These are phyloP conservation scores for Protomyces arabidopsidicola DNA, from an alignment of 1,139 yeast genomes.

Conservation along the genomic window DNA sequence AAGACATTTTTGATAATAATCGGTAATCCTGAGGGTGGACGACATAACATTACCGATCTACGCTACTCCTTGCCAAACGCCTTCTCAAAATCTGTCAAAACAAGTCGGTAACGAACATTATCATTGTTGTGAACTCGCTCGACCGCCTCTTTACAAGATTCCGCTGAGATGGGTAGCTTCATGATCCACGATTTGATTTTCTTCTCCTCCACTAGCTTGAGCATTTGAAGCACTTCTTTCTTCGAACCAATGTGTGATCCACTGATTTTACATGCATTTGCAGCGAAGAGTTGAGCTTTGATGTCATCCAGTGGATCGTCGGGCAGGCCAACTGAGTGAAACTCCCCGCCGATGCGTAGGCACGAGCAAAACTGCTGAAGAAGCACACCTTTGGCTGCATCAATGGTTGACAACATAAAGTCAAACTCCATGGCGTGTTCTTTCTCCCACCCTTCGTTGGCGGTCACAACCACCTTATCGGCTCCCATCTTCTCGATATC, in stretches of 20 bases:
- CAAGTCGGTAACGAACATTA: slow-evolving; percentile 59
- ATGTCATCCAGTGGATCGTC: slow-evolving; percentile 32
- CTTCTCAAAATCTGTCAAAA: slow-evolving; percentile 54
- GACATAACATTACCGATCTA: too few relatives aligned
- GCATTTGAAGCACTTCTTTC: slow-evolving; percentile 30
- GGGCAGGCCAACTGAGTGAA: slow-evolving; percentile 37
- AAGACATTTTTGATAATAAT: too few relatives aligned
- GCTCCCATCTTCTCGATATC: slow-evolving; percentile 50
- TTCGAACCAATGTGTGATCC: slow-evolving; percentile 34
- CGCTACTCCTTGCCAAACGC: slow-evolving; percentile 25
- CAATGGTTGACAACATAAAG: slow-evolving; percentile 37
- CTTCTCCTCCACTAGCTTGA: slow-evolving; percentile 32
- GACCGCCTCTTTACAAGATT: slow-evolving; percentile 30
- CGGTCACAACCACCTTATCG: slow-evolving; percentile 46
- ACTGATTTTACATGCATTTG: slow-evolving; percentile 30
- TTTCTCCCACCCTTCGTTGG: slow-evolving; percentile 34
- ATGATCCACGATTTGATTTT: slow-evolving; percentile 33
- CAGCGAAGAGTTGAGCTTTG: slow-evolving; percentile 31
- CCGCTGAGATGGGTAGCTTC: slow-evolving; percentile 31
- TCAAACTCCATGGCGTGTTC: slow-evolving; percentile 34
- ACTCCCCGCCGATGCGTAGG: slow-evolving; percentile 36
- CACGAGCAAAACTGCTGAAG: slow-evolving; percentile 34
- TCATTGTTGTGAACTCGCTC: slow-evolving; percentile 43
- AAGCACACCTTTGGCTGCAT: slow-evolving; percentile 35
- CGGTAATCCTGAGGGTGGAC: too few relatives aligned